phyloP scores from a whole-genome alignment of 768 basidiomycete species.

The Mycena leptocephala region DNA sequence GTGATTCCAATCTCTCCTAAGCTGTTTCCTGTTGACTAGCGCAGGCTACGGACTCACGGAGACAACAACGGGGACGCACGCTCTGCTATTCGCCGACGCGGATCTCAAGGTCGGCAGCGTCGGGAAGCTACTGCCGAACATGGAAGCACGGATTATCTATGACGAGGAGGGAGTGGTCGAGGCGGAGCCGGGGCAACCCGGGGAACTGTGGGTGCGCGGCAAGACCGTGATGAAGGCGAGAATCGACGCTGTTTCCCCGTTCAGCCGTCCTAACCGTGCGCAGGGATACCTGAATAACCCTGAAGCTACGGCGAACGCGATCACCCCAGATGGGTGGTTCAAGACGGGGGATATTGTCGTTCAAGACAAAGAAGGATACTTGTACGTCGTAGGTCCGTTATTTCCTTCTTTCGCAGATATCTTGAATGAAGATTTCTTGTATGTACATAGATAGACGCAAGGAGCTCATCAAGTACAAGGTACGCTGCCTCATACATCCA shows the following conservation, averaged over 20 bases:
- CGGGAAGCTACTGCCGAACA: too few relatives aligned
- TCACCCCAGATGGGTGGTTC: constrained; percentile 78
- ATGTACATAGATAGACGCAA: too few relatives aligned
- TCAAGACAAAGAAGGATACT: constrained; percentile 72
- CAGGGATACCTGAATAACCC: constrained; percentile 77
- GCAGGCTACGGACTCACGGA: too few relatives aligned
- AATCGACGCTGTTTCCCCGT: neutral
- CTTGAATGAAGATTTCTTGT: too few relatives aligned
- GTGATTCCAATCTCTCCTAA: neutral
- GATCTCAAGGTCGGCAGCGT: too few relatives aligned
- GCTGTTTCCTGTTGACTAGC: too few relatives aligned
- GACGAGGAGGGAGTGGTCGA: constrained; percentile 46
- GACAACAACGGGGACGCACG: too few relatives aligned
- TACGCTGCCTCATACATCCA: neutral
- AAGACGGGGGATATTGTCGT: constrained; percentile 80
- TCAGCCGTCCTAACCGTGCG: neutral
- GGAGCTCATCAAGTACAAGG: constrained; percentile 76
- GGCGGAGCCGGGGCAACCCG: constrained; percentile 52
- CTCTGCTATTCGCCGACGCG: too few relatives aligned
- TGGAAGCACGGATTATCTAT: too few relatives aligned
- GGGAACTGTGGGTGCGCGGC: constrained; percentile 75
- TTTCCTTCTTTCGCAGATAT: too few relatives aligned
- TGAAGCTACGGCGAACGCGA: constrained; percentile 68
- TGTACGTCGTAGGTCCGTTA: constrained; percentile 57
- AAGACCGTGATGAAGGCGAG: constrained; percentile 70